Base-by-base conservation (phyloP, 2,329 filamentous ascomycete species). In the Aspergillus unguis region DNA sequence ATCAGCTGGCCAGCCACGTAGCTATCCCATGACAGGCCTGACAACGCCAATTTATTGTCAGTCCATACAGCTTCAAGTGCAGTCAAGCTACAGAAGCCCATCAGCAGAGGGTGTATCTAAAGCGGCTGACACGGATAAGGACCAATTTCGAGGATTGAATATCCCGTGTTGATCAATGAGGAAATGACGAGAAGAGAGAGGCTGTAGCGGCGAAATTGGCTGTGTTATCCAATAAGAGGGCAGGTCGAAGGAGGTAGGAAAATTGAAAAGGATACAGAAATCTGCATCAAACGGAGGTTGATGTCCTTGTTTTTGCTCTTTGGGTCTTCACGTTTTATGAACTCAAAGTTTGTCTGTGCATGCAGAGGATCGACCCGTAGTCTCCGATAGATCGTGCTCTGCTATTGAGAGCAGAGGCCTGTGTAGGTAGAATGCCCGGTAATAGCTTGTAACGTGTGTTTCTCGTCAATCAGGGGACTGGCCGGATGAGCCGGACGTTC, bases 401-500 rank as follows among this genome's bases (percentile, higher is more conserved):
- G 54, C 64, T 61, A 43, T 58, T 59, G 44, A 66, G 44, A 36
- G 63, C 57, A 26, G 60, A 59, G 43, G 64, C 53, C n/a, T 61
- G 54, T 27, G 63, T 48, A 11, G 61, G 60, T 43, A 65, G 62
- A 17, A 59, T 44, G 36, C 58, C 61, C 33, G 43, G n/a, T 46
- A 58, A 44, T 53, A 50, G 8, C 23, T 42, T 53, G 57, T 62
- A 66, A 38, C 59, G 62, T 6, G 59, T 32, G 29, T 63, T 38
- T 44, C 17, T 52, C 37, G 38, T 67, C 62, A 6, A 59, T 23
- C 29, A 27, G 41, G 29, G 33, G 47, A 52, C 37, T 35, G 9
- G 45, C 35, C 29, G 50, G 27, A 25, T 40, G 62, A 40, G 57
- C 61, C n/a, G 66, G 61, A 26, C 68, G 72, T 8, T 63, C 66